Evolutionary conservation across 202 grass and related monocot genomes (phyloP), one percentile per base, ranked within the genome.

Genomic region (Setaria viridis): DNA sequence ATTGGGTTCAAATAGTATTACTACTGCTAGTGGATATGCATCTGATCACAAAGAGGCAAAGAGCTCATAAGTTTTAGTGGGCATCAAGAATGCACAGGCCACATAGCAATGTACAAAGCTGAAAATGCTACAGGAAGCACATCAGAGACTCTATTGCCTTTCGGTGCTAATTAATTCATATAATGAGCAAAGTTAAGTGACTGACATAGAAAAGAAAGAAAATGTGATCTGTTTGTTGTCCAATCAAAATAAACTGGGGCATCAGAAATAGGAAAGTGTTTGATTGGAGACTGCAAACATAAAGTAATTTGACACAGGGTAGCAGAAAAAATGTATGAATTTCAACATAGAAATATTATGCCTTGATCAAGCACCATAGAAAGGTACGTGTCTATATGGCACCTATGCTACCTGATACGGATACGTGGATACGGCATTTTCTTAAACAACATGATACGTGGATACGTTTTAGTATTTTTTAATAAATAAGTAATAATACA

Each of bases 71-170:
- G 25, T 3, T 60, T 49, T 69, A 33, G 69, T 11, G 16, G 46
- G 37, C 66, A 67, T 83, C 63, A 78, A 72, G 81, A 81, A 83
- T 80, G 78, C 71, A 72, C 58, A 45, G 7, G 43, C 53, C 77
- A 82, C 15, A 25, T 7, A 6, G 87, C 59, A 84, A 80, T 58
- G 43, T 80, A 80, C 80, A 87, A 15, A 70, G 13, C 76, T 89
- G 64, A 85, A 85, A 74, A 81, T n/a, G 21, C 76, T 87, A 87
- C 15, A 50, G 69, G 37, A 72, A 85, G 41, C 80, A 82, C 71
- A 55, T 75, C 79, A 62, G 84, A 85, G 76, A 87, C 87, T 84
- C 87, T 85, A n/a, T 89, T 69, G 56, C 46, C 62, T 87, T 76
- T 64, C 14, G 17, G 58, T 80, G 4, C 20, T 30, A 70, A 53